Percentiles rank a stretch among this genome's conserved stretches.
These are phyloP conservation scores for Shiraia bambusicola DNA, from an alignment of 2,329 filamentous ascomycete genomes.

Conservation along the genomic window DNA sequence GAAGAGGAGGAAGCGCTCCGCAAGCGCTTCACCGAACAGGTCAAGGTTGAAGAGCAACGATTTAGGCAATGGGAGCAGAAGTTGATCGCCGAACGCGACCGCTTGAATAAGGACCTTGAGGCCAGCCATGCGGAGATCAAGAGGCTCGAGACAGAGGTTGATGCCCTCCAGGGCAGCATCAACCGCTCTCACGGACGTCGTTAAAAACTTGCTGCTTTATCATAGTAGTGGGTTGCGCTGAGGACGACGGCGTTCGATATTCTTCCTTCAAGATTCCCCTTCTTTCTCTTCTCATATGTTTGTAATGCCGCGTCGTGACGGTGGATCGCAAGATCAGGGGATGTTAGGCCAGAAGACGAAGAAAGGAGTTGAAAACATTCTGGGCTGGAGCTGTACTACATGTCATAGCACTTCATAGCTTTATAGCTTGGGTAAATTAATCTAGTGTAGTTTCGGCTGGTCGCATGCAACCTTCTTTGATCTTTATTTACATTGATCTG, in stretches of 20 bases:
- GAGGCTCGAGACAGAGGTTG: constrained; percentile 87
- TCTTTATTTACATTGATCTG: not conserved
- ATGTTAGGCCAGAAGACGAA: constrained; percentile 1
- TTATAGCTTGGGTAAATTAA: constrained; percentile 32
- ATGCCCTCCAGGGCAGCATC: constrained; percentile 85
- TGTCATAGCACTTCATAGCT: constrained; percentile 21
- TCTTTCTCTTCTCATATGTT: constrained; percentile 44
- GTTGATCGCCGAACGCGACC: constrained; percentile 96
- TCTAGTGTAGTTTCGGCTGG: constrained; percentile 29
- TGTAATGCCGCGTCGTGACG: constrained; percentile 44
- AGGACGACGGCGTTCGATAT: constrained; percentile 24
- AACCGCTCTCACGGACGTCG: constrained; percentile 91
- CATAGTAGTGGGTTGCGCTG: constrained; percentile 14
- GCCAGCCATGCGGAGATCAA: constrained; percentile 91
- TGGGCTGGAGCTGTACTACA: constrained; percentile 14
- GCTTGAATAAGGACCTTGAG: constrained; percentile 99
- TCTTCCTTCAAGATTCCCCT: constrained; percentile 46
- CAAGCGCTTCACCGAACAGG: constrained; percentile 99
- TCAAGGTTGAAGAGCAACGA: constrained; percentile 99
- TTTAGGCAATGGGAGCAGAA: constrained; percentile 99
- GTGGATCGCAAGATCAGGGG: not conserved
- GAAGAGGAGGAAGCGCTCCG: constrained; percentile 97
- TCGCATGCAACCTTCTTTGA: constrained; percentile 9
- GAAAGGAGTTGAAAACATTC: constrained; percentile 9
- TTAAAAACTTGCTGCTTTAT: constrained; percentile 51